Evolutionary conservation across 2,329 filamentous ascomycete genomes (phyloP).

Genomic region (Verticillium dahliae): DNA sequence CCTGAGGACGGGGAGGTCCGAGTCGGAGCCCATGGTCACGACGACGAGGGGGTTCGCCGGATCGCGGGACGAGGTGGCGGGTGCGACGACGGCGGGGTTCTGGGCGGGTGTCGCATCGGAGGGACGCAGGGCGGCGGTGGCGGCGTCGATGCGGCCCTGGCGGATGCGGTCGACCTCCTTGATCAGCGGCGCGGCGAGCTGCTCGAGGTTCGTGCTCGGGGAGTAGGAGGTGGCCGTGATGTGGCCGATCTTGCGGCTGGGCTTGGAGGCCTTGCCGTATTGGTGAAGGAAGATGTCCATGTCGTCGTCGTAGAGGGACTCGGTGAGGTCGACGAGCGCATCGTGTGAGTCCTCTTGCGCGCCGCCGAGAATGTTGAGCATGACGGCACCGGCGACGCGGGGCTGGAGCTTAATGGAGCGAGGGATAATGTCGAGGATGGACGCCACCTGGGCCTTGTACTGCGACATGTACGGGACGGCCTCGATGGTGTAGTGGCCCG

Average conservation of each 20-base stretch:
- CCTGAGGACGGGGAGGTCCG: slow-evolving; percentile 62
- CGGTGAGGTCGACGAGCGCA: slow-evolving; percentile 37
- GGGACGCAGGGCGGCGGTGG: slow-evolving; percentile 29
- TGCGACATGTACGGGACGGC: slow-evolving; percentile 81
- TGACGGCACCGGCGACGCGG: slow-evolving; percentile 58
- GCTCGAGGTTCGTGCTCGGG: slow-evolving; percentile 56
- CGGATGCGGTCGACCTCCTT: slow-evolving; percentile 54
- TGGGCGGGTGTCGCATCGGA: slow-evolving; percentile 11
- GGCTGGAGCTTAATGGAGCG: slow-evolving; percentile 48
- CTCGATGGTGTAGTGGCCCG: slow-evolving; percentile 93
- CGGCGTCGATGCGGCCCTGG: slow-evolving; percentile 41
- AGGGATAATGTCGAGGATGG: slow-evolving; percentile 65
- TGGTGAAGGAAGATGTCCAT: slow-evolving; percentile 64
- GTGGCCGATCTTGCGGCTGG: slow-evolving; percentile 91
- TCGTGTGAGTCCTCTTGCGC: slow-evolving; percentile 57
- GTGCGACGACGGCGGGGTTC: slow-evolving; percentile 1
- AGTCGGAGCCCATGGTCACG: slow-evolving; percentile 81
- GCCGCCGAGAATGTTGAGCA: slow-evolving; percentile 76
- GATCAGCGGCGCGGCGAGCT: slow-evolving; percentile 61
- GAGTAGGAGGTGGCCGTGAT: slow-evolving; percentile 71
- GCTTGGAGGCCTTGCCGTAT: slow-evolving; percentile 85
- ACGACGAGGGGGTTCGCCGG: slow-evolving; percentile 53
- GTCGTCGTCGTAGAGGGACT: slow-evolving; percentile 33
- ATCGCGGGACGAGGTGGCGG: slow-evolving; percentile 16
- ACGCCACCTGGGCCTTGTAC: slow-evolving; percentile 81